Evolutionary conservation across 306 rosid genomes (phyloP), one percentile per base, ranked within the genome.

Genomic region (Vigna reflexopilosa): DNA sequence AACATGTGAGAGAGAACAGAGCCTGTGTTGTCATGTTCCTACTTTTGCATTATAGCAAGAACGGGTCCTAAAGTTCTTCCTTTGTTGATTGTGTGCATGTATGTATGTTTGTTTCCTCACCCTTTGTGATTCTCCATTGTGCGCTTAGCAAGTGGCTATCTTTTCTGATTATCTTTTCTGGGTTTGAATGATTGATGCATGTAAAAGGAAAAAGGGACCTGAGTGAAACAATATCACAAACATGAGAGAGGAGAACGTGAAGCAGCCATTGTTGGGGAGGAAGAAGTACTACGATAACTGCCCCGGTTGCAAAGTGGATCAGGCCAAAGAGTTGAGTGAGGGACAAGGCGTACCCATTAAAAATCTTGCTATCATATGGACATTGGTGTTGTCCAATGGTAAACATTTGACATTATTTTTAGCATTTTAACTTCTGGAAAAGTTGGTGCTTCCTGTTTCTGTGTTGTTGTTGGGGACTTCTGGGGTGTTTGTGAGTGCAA

Each of bases 321-420:
- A 14, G 28, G 66, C 40, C 19, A 59, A 59, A 59, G 66, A 13
- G 19, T 14, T 59, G 42, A 59, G 42, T 28, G 10, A 62, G 30
- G 67, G 67, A 20, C 56, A 36, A 13, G 93, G 90, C 15, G 63
- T 83, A 6, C 88, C 96, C 4, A 0, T 86, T 13, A 72, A 65
- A 34, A 81, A 82, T 80, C 79, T 93, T 16, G 0, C 76, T 15
- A 55, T 64, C 24, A 63, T 87, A 3, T 88, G 94, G 92, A 9
- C 84, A 3, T 26, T 82, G 9, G 87, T 89, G 4, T 80, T 93
- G 17, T 56, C 85, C 61, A 56, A 79, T 49, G 68, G 98, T 93
- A 79, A 70, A 77, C 68, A 45, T 20, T 28, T 20, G 12, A 44
- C 45, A 45, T 1, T 10, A 38, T 66, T 34, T n/a, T 63, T 0